Evolutionary conservation across 345 rosid species (phyloP).

Genomic region (Litchi chinensis): DNA sequence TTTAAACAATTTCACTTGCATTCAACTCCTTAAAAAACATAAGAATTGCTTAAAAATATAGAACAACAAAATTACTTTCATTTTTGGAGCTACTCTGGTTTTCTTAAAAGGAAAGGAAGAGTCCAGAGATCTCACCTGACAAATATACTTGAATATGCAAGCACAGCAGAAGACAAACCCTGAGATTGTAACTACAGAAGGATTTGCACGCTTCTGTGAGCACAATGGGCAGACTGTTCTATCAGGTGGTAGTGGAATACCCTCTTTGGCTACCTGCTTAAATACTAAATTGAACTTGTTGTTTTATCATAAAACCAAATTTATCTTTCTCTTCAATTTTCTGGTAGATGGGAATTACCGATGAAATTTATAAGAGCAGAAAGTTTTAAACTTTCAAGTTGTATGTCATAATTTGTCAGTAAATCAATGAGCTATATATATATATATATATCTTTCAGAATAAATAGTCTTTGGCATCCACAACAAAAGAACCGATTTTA

Average conservation of each 20-base stretch:
- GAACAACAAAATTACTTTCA: not conserved
- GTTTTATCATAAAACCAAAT: not conserved
- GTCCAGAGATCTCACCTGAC: constrained; percentile 63
- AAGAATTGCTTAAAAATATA: not conserved
- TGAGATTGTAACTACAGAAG: constrained; percentile 88
- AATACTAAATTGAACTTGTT: not conserved
- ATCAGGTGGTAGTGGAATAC: constrained; percentile 77
- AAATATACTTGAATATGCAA: constrained; percentile 86
- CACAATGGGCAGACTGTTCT: constrained; percentile 86
- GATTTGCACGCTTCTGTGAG: constrained; percentile 91
- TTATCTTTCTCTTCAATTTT: not conserved
- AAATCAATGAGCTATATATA: not conserved
- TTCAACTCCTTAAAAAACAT: not conserved
- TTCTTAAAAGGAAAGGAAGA: not conserved
- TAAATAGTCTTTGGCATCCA: no score
- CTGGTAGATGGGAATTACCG: not conserved
- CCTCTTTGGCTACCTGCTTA: constrained; percentile 78
- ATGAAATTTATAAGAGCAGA: not conserved
- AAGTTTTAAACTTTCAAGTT: not conserved
- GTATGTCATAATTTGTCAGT: not conserved
- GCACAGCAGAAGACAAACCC: constrained; percentile 97
- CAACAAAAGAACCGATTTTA: not conserved
- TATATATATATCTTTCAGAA: not conserved
- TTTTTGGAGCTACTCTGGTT: not conserved
- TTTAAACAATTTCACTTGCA: not conserved